Base-by-base conservation (phyloP, 2,329 filamentous ascomycete species). In the Penicillium sp. region DNA sequence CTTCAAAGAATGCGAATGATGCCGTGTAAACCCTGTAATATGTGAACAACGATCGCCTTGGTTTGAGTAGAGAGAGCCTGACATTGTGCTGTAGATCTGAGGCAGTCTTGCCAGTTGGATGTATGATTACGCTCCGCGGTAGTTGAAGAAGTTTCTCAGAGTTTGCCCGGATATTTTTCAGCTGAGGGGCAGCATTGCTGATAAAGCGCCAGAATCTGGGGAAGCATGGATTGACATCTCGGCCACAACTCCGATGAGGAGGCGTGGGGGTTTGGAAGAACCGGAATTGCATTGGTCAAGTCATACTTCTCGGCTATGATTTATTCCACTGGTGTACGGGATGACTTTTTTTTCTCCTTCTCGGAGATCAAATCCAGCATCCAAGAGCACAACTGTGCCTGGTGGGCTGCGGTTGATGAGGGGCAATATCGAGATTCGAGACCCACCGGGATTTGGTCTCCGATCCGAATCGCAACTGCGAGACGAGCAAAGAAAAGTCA, bases 1-100 rank as follows among this genome's bases (percentile, higher is more conserved):
- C 87, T 77, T 93, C 89, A 60, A 93, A 92, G 72, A 93, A 92
- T 70, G 89, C 89, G 65, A 87, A 89, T 0, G 88, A 90, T 11
- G 89, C 84, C 8, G 89, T 92, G 69, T 92, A 81, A 31, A 65
- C 66, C 71, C 71, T 72, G 18, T 5, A 24, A 1, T 46, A 38
- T 31, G 32, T 54, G 36, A 39, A 41, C 11, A 44, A 50, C 47
- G 49, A 31, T 29, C 6, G 21, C 3, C 34, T 40, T 16, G 27
- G 21, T 42, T 18, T 24, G 22, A 3, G 32, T 36, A 14, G 27
- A 1, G 7, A 8, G 21, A 7, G 8, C 11, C 39, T 1, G 45
- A 50, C 59, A 45, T 50, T 42, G 46, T 54, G 54, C 38, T 40
- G 18, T 40, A 40, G 38, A 5, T 32, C 18, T 50, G n/a, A 31